These are phyloP conservation scores for Porphyrellus sp. DNA, from an alignment of 1,284 basidiomycete species.

Conservation along the genomic window DNA sequence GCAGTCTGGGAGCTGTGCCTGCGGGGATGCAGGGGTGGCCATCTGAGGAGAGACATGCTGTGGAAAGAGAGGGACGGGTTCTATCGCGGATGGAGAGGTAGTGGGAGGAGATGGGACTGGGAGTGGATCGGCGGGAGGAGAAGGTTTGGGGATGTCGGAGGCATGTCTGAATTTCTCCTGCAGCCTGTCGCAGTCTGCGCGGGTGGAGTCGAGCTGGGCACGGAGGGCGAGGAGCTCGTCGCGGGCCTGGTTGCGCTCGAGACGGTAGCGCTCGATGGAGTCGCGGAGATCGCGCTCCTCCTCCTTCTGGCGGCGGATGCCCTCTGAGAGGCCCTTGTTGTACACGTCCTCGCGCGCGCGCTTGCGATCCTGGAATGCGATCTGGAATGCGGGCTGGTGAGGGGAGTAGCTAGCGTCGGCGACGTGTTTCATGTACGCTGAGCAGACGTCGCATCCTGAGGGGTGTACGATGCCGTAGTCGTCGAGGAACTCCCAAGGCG, in stretches of 20 bases:
- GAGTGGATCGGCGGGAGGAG: conserved; percentile 2
- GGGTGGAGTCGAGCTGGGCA: conserved; percentile 37
- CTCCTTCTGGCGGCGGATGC: conserved; percentile 35
- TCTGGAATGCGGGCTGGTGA: conserved; percentile 38
- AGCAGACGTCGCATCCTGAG: conserved; percentile 39
- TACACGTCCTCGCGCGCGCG: conserved; percentile 33
- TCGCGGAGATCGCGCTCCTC: conserved; percentile 34
- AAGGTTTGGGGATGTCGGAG: background rate
- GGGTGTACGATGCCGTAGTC: conserved; percentile 44
- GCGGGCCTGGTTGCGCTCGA: conserved; percentile 34
- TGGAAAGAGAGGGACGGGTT: conserved; percentile 21
- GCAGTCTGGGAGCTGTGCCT: conserved; percentile 36
- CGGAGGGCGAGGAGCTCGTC: conserved; percentile 36
- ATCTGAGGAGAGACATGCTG: conserved; percentile 26
- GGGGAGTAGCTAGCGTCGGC: conserved; percentile 39
- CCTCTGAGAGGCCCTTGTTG: conserved; percentile 33
- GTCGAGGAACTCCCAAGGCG: conserved; percentile 40
- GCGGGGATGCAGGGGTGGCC: conserved; percentile 35
- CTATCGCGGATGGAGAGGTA: conserved; percentile 15
- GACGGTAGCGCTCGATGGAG: conserved; percentile 33
- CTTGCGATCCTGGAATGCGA: conserved; percentile 41
- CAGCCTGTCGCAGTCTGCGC: conserved; percentile 36
- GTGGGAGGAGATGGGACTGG: conserved; percentile 1
- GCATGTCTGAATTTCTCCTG: conserved; percentile 25
- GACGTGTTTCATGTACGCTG: conserved; percentile 42